These are phyloP conservation scores for Goffeauzyma gilvescens DNA, from an alignment of 768 basidiomycete species.

Conservation along the genomic window DNA sequence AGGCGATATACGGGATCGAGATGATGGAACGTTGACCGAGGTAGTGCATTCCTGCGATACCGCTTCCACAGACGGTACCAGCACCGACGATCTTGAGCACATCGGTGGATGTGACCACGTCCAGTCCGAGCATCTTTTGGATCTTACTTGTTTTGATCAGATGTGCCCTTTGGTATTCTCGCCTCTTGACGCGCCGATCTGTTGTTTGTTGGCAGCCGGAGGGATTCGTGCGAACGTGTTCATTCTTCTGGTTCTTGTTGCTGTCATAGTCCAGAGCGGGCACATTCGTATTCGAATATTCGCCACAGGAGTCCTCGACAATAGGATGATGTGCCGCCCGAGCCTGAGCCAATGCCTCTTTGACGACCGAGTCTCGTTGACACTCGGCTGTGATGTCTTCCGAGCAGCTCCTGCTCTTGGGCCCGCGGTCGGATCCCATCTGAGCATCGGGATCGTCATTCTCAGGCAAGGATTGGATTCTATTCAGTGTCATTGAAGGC, in stretches of 20 bases:
- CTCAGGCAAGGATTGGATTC: conserved; percentile 21
- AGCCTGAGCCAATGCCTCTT: not conserved
- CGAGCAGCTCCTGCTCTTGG: not conserved
- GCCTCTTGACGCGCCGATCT: no score
- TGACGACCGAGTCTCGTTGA: not conserved
- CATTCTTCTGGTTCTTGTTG: no score
- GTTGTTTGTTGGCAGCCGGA: no score
- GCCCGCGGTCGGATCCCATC: not conserved
- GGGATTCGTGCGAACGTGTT: no score
- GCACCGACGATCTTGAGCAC: conserved; percentile 27
- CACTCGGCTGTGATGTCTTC: not conserved
- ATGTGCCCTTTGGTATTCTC: no score
- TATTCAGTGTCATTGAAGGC: no score
- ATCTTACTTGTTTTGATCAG: not conserved
- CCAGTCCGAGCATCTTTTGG: conserved; percentile 20
- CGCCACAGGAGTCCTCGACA: no score
- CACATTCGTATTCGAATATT: no score
- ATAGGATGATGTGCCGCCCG: not conserved
- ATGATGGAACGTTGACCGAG: conserved; percentile 32
- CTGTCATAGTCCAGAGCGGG: no score
- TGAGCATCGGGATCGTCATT: not conserved
- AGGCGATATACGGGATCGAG: conserved; percentile 28
- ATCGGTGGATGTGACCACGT: conserved; percentile 27
- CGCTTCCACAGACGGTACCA: conserved; percentile 29
- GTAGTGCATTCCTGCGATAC: conserved; percentile 33